Evolutionary conservation across 306 rosid species (phyloP).

Genomic region (Cicer cuneatum): DNA sequence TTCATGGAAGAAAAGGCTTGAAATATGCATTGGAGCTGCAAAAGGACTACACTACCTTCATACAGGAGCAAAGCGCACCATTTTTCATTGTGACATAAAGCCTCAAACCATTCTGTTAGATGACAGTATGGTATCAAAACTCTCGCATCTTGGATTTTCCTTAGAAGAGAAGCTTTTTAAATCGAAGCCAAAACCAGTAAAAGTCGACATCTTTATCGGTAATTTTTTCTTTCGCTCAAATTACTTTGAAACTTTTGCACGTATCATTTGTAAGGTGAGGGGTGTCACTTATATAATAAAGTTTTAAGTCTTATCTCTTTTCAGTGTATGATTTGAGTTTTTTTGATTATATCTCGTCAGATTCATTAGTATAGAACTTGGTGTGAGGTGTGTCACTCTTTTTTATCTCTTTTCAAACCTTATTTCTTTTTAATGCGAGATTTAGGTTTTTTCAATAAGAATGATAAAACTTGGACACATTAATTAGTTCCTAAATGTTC

Average conservation of each 20-base stretch:
- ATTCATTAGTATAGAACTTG: not conserved
- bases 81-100: constrained; percentile 10
- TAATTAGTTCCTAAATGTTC: not conserved
- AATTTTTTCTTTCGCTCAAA: not conserved
- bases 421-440: not conserved
- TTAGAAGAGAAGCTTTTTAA: not conserved
- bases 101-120: constrained; percentile 12
- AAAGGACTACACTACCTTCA: constrained; percentile 48
- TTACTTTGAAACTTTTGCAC: not conserved
- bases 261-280: no score
- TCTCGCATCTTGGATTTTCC: constrained; percentile 1
- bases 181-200: constrained; percentile 5
- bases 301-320: no score
- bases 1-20: constrained; percentile 43
- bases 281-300: no score
- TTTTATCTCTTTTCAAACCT: not conserved
- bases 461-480: not conserved
- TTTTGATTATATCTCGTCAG: not conserved
- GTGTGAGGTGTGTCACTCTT: not conserved
- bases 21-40: constrained; percentile 47
- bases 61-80: constrained; percentile 29
- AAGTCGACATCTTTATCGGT: not conserved
- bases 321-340: not conserved
- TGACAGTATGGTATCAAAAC: constrained; percentile 31
- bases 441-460: not conserved